A percentile compares a stretch with the other conserved stretches of the same genome.
These are phyloP conservation scores for Chlorophyllum brunneum DNA, from an alignment of 768 basidiomycete genomes.

Conservation along the genomic window DNA sequence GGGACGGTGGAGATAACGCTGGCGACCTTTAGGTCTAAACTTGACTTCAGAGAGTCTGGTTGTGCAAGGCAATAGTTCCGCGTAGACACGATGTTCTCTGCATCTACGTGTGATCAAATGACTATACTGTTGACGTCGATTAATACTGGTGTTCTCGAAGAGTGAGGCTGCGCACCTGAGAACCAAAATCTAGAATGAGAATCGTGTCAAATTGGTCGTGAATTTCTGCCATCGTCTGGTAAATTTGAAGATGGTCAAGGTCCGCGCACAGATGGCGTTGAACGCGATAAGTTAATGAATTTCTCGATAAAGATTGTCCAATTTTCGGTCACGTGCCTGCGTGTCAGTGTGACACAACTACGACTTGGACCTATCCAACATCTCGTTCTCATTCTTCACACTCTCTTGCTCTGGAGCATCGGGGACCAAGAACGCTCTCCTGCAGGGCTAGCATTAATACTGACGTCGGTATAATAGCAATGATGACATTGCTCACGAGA, in stretches of 20 bases:
- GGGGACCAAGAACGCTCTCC: no score
- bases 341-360: background rate
- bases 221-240: conserved; percentile 68
- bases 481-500: conserved; percentile 4
- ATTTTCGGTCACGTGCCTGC: background rate
- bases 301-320: background rate
- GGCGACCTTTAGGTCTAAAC: conserved; percentile 90
- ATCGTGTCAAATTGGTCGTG: conserved; percentile 96
- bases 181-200: conserved; percentile 95
- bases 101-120: conserved; percentile 97
- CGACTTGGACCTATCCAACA: no score
- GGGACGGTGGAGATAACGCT: conserved; percentile 1
- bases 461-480: background rate
- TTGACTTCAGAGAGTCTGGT: conserved; percentile 80
- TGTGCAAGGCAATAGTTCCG: conserved; percentile 96
- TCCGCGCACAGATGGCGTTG: background rate
- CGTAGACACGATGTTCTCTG: conserved; percentile 95
- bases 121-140: conserved; percentile 63
- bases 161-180: conserved; percentile 57
- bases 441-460: background rate
- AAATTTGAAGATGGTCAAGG: background rate
- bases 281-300: background rate
- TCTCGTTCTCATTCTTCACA: no score
- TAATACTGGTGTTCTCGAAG: conserved; percentile 13
- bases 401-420: background rate